Evolutionary conservation across 2,329 filamentous ascomycete species (phyloP), one percentile per base, ranked within the genome.

Genomic region (Pseudogymnoascus sp.): DNA sequence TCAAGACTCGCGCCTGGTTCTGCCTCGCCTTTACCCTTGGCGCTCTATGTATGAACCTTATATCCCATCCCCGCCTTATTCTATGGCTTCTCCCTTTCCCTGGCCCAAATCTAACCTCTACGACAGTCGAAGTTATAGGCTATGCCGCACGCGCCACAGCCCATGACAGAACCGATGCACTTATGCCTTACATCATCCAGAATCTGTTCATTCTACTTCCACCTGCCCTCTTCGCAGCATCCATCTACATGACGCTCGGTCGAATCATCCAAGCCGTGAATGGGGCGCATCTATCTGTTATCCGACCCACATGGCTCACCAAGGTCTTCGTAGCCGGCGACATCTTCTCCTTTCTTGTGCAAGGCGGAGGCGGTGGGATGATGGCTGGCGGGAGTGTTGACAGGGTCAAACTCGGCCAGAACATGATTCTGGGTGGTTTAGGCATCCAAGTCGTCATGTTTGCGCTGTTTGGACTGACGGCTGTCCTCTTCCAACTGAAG

Each of bases 401-500:
- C 58, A 65, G 48, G 25, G 71, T 66, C 10, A 69, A 76, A 27
- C 71, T 72, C 10, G 81, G 79, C n/a, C 70, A 82, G 65, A 76
- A 79, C 15, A 74, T 86, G 58, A 79, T 87, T n/a, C 71, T 86
- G 6, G 79, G 67, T 1, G 84, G 85, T 1, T 73, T 88, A 2
- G 69, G 81, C 33, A 70, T 86, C 13, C 85, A 88, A 68, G 76
- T 88, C 25, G 39, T 82, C 42, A 78, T 82, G 62, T 86, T 87
- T 64, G 77, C 75, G 21, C 71, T 85, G 36, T 88, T 87, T 67
- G 71, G 82, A 36, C 62, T 78, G 4, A 77, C 78, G 1, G 76
- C 81, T 0, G 65, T 76, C 8, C 33, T 65, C 10, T 69, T 67
- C 58, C 63, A 70, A 8, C 58, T n/a, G 10, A 59, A 68, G 4